A percentile compares a stretch with the other conserved stretches of the same genome.
Evolutionary conservation across 192 early-diverging fungal genomes (phyloP).

Genomic region (Lobosporangium transversale): DNA sequence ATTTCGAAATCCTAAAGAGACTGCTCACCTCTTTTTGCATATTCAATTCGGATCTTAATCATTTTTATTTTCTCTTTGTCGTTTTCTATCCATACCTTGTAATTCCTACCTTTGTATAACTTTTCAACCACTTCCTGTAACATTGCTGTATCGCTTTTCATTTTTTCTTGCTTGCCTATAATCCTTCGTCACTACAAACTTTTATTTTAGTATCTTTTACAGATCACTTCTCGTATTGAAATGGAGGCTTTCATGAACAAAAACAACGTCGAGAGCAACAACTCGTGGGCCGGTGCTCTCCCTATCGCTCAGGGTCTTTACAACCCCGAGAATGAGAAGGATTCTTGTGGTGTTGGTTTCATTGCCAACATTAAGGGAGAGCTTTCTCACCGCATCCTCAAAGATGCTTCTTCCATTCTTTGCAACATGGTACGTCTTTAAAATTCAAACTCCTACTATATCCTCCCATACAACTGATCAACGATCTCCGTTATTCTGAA

Average conservation of each 20-base stretch:
- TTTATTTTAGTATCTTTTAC: no score
- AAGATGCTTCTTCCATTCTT: conserved; percentile 88
- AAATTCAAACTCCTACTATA: no score
- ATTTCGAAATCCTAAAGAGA: conserved; percentile 17
- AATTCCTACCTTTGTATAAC: conserved; percentile 14
- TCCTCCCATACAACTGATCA: no score
- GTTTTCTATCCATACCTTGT: conserved; percentile 22
- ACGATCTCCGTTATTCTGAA: no score
- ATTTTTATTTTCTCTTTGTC: conserved; percentile 5
- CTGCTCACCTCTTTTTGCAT: conserved; percentile 36
- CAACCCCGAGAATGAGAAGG: conserved; percentile 89
- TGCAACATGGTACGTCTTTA: conserved; percentile 86
- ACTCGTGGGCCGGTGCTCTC: conserved; percentile 85
- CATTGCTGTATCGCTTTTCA: neutral
- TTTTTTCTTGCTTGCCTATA: conserved; percentile 4
- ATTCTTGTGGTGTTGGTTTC: conserved; percentile 98
- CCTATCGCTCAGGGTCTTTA: conserved; percentile 90
- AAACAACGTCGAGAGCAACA: conserved; percentile 56
- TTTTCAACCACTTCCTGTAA: conserved; percentile 1
- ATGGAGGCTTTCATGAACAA: conserved; percentile 51
- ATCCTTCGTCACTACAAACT: no score
- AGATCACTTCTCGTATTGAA: no score
- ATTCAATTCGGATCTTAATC: conserved; percentile 9
- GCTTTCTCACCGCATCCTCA: conserved; percentile 85
- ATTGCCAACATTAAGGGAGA: conserved; percentile 93